Evolutionary conservation across 305 asterid species (phyloP).

Genomic region (Caryopteris hybrid): DNA sequence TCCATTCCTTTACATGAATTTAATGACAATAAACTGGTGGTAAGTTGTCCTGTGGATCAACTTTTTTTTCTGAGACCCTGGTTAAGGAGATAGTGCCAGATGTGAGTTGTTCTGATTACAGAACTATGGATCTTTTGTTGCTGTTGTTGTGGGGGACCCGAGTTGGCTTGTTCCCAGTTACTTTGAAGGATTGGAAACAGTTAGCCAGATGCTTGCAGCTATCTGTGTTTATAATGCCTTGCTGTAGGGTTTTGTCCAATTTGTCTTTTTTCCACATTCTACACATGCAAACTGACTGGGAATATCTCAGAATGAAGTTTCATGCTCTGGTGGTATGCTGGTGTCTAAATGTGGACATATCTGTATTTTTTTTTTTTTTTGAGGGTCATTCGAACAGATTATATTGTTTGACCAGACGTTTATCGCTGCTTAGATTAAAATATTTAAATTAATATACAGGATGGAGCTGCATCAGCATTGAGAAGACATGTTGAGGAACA

Average conservation of each 20-base stretch:
- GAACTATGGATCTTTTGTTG: too few relatives aligned
- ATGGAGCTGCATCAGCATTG: conserved; percentile 73
- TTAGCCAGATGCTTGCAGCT: not conserved
- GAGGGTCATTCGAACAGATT: not conserved
- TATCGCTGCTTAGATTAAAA: not conserved
- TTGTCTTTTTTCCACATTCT: not conserved
- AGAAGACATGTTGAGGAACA: conserved; percentile 83
- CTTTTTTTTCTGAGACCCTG: too few relatives aligned
- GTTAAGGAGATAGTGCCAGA: too few relatives aligned
- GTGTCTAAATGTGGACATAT: not conserved
- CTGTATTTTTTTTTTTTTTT: not conserved
- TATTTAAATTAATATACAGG: conserved; percentile 37
- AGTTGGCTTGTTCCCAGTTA: not conserved
- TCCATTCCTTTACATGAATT: not conserved
- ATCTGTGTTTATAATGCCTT: not conserved
- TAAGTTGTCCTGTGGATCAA: too few relatives aligned
- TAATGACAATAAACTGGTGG: too few relatives aligned
- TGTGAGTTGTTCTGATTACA: too few relatives aligned
- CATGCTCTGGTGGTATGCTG: not conserved
- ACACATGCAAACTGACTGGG: not conserved
- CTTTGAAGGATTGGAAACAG: not conserved
- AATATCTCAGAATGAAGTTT: conserved; percentile 11
- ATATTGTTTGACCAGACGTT: not conserved
- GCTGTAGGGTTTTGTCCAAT: not conserved
- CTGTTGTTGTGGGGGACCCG: not conserved